Evolutionary conservation across 805 yeast species (phyloP), one percentile per base, ranked within the genome.

Genomic region (Teunomyces stri): DNA sequence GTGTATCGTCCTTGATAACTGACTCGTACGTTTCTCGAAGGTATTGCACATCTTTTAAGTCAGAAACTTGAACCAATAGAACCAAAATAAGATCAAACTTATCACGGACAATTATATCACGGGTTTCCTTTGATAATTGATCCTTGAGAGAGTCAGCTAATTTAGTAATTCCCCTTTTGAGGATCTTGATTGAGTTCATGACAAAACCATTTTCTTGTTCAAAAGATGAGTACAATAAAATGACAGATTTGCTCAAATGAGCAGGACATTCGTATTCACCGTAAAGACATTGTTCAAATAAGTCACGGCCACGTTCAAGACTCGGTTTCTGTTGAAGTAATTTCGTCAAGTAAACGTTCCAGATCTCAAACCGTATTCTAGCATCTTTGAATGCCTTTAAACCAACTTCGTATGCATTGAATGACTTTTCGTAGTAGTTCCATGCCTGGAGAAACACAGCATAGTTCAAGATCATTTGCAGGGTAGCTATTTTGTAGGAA

Each of bases 401-500:
- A 0, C 91, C 95, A 6, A 78, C 64, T 58, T 89, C 96, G 64
- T 80, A 89, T 0, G 85, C 74, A 43, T 72, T 73, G 62, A 78
- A 83, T 41, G 81, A 72, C 52, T 72, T 76, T 52, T 79, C 81
- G 48, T 59, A 72, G 40, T 70, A 66, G 2, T 70, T 59, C 48
- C 74, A 65, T 2, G 72, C 76, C 46, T 80, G 81, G 29, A 86
- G 59, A 51, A 84, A 81, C 9, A 71, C 69, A 0, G 90, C 87
- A 62, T 84, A 87, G 54, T 84, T 81, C 12, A 88, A 70, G 34
- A 89, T 71, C 21, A 79, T 78, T 22, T 78, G 61, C 1, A 91
- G 87, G 0, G 92, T 85, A 0, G 89, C 85, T 22, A 88, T 73
- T 58, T 82, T 85, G 36, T 85, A 59, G 5, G 54, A 57, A 30